A percentile compares a stretch with the other conserved stretches of the same genome.
Conservation (phyloP, 1,139 yeast species). For the Pichia sp. region DNA sequence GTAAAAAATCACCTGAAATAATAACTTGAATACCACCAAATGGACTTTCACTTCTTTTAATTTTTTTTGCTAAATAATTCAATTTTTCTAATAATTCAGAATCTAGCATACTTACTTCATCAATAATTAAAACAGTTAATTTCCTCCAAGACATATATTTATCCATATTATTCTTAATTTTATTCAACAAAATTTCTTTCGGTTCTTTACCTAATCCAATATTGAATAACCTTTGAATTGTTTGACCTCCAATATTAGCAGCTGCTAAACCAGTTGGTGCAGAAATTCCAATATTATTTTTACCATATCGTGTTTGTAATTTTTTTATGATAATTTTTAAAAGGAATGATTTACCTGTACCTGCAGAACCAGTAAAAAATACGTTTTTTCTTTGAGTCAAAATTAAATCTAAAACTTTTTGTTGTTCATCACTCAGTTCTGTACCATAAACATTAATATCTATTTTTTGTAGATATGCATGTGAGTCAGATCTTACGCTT, state of each 20-base stretch:
- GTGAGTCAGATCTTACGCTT: not conserved
- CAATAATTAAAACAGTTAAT: conserved; percentile 62
- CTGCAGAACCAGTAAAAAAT: conserved; percentile 77
- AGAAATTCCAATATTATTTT: conserved; percentile 62
- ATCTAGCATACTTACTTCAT: conserved; percentile 81
- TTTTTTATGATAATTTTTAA: conserved; percentile 50
- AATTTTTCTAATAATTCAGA: conserved; percentile 60
- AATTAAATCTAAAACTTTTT: conserved; percentile 42
- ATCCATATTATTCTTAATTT: conserved; percentile 37
- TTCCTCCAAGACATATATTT: conserved; percentile 44
- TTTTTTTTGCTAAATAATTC: conserved; percentile 49
- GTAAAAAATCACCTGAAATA: conserved; percentile 79
- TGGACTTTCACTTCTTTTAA: conserved; percentile 43
- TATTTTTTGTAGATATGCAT: conserved; percentile 5
- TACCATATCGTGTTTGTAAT: conserved; percentile 37
- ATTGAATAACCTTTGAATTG: conserved; percentile 72
- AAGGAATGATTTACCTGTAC: conserved; percentile 80
- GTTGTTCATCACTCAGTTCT: conserved; percentile 40
- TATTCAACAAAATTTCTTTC: conserved; percentile 36
- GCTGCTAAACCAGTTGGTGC: conserved; percentile 95
- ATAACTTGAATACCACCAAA: conserved; percentile 83
- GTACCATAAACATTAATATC: conserved; percentile 33
- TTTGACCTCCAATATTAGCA: conserved; percentile 75
- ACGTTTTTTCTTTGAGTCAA: conserved; percentile 45
- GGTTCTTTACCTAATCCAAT: conserved; percentile 62